Evolutionary conservation across 2,329 filamentous ascomycete species (phyloP).

Genomic region (Clonostachys rhizophaga): DNA sequence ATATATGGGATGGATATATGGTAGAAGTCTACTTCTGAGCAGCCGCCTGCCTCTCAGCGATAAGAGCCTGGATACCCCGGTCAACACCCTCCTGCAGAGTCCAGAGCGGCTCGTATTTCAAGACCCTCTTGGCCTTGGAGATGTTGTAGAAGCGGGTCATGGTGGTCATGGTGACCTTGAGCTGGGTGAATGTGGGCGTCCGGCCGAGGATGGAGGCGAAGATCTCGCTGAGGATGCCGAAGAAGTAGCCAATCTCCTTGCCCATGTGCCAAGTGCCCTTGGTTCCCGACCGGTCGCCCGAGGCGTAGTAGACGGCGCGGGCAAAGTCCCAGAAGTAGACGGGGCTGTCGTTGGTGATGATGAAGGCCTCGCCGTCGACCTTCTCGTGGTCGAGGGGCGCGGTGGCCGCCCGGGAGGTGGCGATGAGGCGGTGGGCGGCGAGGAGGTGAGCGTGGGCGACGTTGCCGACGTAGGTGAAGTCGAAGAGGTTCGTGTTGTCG

Average conservation of each 20-base stretch:
- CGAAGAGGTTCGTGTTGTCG: conserved; percentile 57
- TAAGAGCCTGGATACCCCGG: conserved; percentile 45
- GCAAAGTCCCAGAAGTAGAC: conserved; percentile 91
- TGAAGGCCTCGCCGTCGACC: conserved; percentile 81
- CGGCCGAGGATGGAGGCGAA: conserved; percentile 42
- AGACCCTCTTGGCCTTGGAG: conserved; percentile 64
- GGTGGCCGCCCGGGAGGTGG: conserved; percentile 42
- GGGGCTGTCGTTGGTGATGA: conserved; percentile 85
- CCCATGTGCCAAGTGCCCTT: conserved; percentile 51
- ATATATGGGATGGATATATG: no score
- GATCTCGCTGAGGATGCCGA: conserved; percentile 51
- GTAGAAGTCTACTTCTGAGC: conserved; percentile 14
- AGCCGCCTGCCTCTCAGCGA: conserved; percentile 39
- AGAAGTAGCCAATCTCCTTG: conserved; percentile 41
- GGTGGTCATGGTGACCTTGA: conserved; percentile 61
- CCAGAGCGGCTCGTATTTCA: conserved; percentile 67
- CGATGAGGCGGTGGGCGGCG: conserved; percentile 68
- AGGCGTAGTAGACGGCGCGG: conserved; percentile 68
- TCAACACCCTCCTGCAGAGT: conserved; percentile 59
- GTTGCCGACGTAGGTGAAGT: conserved; percentile 62
- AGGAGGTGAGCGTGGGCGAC: conserved; percentile 76
- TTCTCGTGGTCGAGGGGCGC: conserved; percentile 66
- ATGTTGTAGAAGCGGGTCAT: conserved; percentile 79
- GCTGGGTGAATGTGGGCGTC: conserved; percentile 52
- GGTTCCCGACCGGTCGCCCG: conserved; percentile 46